Percentiles rank a stretch among this genome's conserved stretches.
Conservation (phyloP, 176 grass and related monocot genomes). For the Ananas comosus region DNA sequence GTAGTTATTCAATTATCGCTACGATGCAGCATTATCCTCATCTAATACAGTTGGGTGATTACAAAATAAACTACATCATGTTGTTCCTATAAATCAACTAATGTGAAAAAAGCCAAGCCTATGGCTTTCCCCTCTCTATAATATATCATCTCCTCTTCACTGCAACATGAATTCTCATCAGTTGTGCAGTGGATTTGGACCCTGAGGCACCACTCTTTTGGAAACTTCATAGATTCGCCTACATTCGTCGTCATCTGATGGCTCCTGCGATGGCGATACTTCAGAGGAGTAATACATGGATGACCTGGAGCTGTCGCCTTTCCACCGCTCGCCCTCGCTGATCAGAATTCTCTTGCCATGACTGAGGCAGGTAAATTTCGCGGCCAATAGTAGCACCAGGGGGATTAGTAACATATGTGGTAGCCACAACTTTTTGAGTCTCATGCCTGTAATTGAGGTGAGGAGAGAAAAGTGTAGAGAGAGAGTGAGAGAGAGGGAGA, state of each 20-base stretch:
- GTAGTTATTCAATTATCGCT: no score
- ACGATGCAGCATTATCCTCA: no score
- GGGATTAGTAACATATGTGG: slow-evolving; percentile 13
- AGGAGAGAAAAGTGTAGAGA: neutral
- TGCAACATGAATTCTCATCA: slow-evolving; percentile 18
- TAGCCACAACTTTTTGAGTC: slow-evolving; percentile 20
- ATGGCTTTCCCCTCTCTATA: neutral
- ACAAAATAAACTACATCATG: no score
- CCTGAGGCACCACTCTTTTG: slow-evolving; percentile 65
- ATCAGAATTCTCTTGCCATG: slow-evolving; percentile 19
- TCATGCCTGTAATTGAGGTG: slow-evolving; percentile 21
- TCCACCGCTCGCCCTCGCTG: neutral
- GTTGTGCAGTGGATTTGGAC: slow-evolving; percentile 81
- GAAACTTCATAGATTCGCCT: slow-evolving; percentile 27
- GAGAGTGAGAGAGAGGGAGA: no score
- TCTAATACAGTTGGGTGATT: no score
- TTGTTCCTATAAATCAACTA: neutral
- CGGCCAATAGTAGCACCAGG: slow-evolving; percentile 21
- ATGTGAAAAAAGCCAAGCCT: neutral
- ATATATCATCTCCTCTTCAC: neutral
- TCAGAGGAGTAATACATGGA: slow-evolving; percentile 4
- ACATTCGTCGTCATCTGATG: neutral
- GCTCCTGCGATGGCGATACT: neutral
- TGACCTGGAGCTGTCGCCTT: neutral
- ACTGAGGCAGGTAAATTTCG: slow-evolving; percentile 10